These are phyloP conservation scores for Calocera cornea DNA, from an alignment of 768 basidiomycete species.

Conservation along the genomic window DNA sequence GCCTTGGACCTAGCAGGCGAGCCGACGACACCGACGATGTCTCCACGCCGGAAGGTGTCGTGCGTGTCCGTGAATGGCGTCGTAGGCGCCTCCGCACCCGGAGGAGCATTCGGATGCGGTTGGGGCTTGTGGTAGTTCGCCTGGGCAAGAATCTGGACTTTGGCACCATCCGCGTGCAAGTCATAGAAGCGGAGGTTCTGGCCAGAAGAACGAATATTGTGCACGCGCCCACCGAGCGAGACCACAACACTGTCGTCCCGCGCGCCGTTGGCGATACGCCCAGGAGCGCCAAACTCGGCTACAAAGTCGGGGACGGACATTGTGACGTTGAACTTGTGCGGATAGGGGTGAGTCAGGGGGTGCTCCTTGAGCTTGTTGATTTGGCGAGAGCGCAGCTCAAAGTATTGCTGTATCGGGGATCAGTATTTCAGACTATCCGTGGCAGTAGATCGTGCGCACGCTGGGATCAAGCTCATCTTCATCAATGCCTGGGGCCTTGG, in stretches of 20 bases:
- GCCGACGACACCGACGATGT: conserved; percentile 88
- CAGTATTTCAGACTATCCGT: background rate
- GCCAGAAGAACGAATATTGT: conserved; percentile 72
- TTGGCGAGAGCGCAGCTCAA: conserved; percentile 77
- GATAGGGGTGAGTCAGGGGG: conserved; percentile 85
- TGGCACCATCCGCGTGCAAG: conserved; percentile 77
- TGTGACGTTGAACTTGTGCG: conserved; percentile 94
- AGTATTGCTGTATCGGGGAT: conserved; percentile 75
- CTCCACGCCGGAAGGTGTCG: conserved; percentile 83
- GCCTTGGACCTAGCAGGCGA: conserved; percentile 83
- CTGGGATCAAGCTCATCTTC: conserved; percentile 86
- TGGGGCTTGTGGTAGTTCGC: conserved; percentile 38
- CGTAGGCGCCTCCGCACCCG: conserved; percentile 10
- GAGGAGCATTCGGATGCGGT: background rate
- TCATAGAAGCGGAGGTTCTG: conserved; percentile 89
- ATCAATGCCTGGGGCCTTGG: conserved; percentile 28
- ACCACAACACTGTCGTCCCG: conserved; percentile 48
- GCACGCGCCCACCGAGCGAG: conserved; percentile 77
- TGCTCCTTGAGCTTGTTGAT: conserved; percentile 76
- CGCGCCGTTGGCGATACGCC: conserved; percentile 50
- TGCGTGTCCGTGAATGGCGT: conserved; percentile 54
- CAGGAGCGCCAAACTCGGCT: conserved; percentile 55
- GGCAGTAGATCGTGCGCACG: conserved; percentile 36
- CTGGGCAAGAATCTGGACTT: conserved; percentile 91
- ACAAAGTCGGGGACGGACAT: conserved; percentile 63